Percentiles rank a stretch among this genome's conserved stretches.
phyloP scores from a whole-genome alignment of 768 basidiomycete species.

The Neoboletus subvelutipes region DNA sequence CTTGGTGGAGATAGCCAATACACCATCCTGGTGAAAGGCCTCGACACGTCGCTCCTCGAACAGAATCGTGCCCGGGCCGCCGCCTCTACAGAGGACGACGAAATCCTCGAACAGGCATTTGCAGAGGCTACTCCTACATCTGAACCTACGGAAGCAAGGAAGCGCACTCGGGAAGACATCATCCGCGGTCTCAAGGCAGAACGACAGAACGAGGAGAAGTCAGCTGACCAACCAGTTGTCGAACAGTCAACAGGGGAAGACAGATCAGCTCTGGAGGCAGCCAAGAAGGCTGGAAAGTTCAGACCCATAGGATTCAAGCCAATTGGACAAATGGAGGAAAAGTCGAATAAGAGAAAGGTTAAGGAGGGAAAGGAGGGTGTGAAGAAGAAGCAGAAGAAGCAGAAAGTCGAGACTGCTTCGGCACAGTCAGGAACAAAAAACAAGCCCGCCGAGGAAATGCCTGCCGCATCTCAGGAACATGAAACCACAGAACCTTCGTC shows the following conservation, averaged over 20 bases:
- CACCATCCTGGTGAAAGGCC: conserved; percentile 84
- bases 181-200: conserved; percentile 70
- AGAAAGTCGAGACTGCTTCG: conserved; percentile 39
- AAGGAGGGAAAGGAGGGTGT: conserved; percentile 40
- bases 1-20: conserved; percentile 86
- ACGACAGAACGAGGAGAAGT: conserved; percentile 34
- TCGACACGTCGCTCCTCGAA: conserved; percentile 84
- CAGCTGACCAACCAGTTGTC: conserved; percentile 8
- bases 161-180: conserved; percentile 78
- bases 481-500: conserved; percentile 2
- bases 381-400: conserved; percentile 72
- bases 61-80: conserved; percentile 72
- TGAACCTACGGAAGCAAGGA: conserved; percentile 42
- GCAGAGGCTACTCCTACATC: conserved; percentile 39
- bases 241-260: conserved; percentile 19
- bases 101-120: conserved; percentile 77
- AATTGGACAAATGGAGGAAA: conserved; percentile 45
- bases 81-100: conserved; percentile 68
- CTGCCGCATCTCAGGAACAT: not conserved
- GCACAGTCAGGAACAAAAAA: conserved; percentile 15
- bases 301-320: conserved; percentile 66
- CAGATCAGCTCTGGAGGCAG: conserved; percentile 34
- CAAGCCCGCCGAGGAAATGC: not conserved
- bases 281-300: conserved; percentile 45
- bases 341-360: conserved; percentile 43